Evolutionary conservation across 148 eudicot species (phyloP).

Genomic region (Chenopodium berlandieri): DNA sequence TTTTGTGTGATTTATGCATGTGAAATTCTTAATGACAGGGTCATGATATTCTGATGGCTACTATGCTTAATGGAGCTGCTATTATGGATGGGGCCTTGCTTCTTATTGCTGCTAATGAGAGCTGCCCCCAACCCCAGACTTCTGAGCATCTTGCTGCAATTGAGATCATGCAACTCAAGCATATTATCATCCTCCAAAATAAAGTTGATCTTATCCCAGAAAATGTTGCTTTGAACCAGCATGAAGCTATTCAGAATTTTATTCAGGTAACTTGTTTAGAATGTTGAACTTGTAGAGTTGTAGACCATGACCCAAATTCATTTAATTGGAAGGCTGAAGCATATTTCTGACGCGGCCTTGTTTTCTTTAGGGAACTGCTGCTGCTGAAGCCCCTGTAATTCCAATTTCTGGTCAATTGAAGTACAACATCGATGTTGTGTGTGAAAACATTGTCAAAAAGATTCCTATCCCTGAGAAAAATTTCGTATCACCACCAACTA

Average conservation of each 20-base stretch:
- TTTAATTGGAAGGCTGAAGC: neutral
- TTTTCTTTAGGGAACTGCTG: conserved; percentile 73
- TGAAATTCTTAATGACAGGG: conserved; percentile 51
- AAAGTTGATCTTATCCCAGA: conserved; percentile 96
- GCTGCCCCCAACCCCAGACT: conserved; percentile 98
- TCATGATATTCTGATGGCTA: conserved; percentile 99
- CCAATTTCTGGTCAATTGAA: conserved; percentile 94
- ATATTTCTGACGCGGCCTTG: neutral
- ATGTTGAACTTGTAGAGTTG: neutral
- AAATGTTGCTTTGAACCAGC: conserved; percentile 94
- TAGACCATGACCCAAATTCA: neutral
- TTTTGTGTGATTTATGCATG: neutral
- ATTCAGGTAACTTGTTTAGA: conserved; percentile 57
- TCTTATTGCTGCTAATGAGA: conserved; percentile 97
- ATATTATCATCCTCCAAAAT: conserved; percentile 92
- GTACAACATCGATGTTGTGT: conserved; percentile 91
- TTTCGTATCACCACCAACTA: conserved; percentile 87
- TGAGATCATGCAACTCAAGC: conserved; percentile 95
- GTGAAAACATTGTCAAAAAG: conserved; percentile 83
- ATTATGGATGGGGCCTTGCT: conserved; percentile 99
- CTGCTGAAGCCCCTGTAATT: conserved; percentile 88
- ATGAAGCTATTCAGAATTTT: conserved; percentile 86
- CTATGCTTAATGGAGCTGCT: conserved; percentile 99
- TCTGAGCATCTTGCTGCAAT: conserved; percentile 97
- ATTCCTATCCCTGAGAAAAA: conserved; percentile 92